These are phyloP conservation scores for Aureobasidium leucospermi DNA, from an alignment of 2,329 filamentous ascomycete species.

Conservation along the genomic window DNA sequence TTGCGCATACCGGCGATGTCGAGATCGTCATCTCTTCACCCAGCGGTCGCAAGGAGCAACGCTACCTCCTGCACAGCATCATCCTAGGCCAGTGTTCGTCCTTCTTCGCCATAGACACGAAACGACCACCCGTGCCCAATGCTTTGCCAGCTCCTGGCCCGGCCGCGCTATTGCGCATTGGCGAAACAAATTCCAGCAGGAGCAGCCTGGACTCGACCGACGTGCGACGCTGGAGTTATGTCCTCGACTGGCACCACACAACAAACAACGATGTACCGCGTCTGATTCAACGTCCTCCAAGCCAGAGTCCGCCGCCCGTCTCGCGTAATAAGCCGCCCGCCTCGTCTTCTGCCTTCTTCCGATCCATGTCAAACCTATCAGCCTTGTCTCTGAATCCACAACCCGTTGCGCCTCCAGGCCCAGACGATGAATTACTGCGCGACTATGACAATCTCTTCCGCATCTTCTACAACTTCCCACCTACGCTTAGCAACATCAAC, in stretches of 20 bases:
- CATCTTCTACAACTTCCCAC: constrained; percentile 90
- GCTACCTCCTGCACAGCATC: constrained; percentile 80
- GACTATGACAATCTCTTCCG: constrained; percentile 96
- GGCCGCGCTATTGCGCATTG: neutral
- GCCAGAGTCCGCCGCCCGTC: constrained; percentile 41
- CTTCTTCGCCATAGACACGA: constrained; percentile 73
- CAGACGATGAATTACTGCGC: constrained; percentile 65
- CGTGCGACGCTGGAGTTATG: constrained; percentile 66
- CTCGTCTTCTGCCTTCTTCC: constrained; percentile 67
- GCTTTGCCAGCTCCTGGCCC: neutral
- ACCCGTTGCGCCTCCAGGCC: constrained; percentile 42
- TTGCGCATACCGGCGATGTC: constrained; percentile 84
- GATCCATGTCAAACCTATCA: constrained; percentile 76
- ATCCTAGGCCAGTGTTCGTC: constrained; percentile 85
- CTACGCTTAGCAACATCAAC: constrained; percentile 72
- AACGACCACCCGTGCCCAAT: constrained; percentile 46
- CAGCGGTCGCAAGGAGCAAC: constrained; percentile 64
- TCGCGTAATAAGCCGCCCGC: constrained; percentile 56
- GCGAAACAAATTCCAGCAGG: neutral
- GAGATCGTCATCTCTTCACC: constrained; percentile 66
- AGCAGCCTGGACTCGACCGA: constrained; percentile 2
- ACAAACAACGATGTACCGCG: constrained; percentile 74
- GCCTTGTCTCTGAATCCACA: constrained; percentile 43
- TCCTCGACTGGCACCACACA: constrained; percentile 67
- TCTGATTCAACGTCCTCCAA: constrained; percentile 56